Percentiles rank a stretch among this genome's conserved stretches.
phyloP scores from a whole-genome alignment of 352 stramenopile genomes.

The Phytophthora pinifolia region DNA sequence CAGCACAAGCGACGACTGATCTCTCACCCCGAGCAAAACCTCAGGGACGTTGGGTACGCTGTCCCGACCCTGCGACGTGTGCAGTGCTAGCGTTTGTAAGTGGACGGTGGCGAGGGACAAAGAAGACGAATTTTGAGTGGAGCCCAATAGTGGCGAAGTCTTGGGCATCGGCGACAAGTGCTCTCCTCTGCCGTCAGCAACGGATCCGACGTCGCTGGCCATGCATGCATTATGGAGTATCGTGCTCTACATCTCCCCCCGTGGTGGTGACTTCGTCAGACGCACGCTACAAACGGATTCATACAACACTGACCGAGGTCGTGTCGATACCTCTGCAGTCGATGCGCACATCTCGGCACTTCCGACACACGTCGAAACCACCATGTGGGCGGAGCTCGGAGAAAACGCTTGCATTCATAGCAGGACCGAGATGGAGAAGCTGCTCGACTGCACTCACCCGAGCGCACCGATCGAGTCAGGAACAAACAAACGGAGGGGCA shows the following conservation, averaged over 20 bases:
- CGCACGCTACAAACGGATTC: no score
- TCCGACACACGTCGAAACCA: background rate
- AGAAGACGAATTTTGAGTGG: constrained; percentile 8
- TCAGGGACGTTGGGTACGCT: background rate
- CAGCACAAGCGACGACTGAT: no score
- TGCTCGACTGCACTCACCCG: background rate
- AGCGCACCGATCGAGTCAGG: no score
- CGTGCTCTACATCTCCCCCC: no score
- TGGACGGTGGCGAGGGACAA: constrained; percentile 14
- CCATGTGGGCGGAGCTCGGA: constrained; percentile 9
- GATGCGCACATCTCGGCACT: no score
- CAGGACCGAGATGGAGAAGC: background rate
- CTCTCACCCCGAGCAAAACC: no score
- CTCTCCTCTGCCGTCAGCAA: background rate
- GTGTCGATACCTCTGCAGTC: no score
- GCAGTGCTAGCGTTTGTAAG: constrained; percentile 28
- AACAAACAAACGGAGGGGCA: no score
- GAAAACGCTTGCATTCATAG: constrained; percentile 14
- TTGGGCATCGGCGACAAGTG: background rate
- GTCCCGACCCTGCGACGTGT: constrained; percentile 32
- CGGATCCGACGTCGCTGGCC: no score
- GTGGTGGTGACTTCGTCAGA: no score
- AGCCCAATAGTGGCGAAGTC: background rate
- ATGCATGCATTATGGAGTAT: no score
- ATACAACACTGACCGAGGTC: no score